Percentiles rank a stretch among this genome's conserved stretches.
Evolutionary conservation across 805 yeast species (phyloP).

Genomic region (Metschnikowia bowlesiae): DNA sequence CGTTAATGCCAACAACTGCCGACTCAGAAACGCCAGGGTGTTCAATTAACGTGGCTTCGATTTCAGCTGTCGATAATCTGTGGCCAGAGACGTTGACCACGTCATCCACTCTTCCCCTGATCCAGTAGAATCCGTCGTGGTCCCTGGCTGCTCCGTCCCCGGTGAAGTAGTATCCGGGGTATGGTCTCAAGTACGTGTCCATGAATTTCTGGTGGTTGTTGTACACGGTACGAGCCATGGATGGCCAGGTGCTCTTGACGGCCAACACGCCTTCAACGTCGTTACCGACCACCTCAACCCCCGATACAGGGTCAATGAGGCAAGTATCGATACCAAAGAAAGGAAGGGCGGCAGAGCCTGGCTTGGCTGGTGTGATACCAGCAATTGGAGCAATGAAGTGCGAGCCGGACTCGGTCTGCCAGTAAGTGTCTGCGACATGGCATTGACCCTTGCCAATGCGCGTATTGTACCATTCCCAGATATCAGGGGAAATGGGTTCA

Average conservation of each 20-base stretch:
- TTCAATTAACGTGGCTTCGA: slow-evolving; percentile 77
- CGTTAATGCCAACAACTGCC: slow-evolving; percentile 81
- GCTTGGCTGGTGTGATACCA: slow-evolving; percentile 71
- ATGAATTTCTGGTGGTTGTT: slow-evolving; percentile 66
- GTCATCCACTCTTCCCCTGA: slow-evolving; percentile 82
- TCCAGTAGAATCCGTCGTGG: slow-evolving; percentile 80
- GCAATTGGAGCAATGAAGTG: slow-evolving; percentile 77
- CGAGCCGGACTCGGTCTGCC: slow-evolving; percentile 88
- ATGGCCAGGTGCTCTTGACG: slow-evolving; percentile 73
- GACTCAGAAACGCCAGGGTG: slow-evolving; percentile 67
- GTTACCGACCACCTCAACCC: slow-evolving; percentile 62
- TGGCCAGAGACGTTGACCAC: slow-evolving; percentile 87
- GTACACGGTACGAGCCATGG: slow-evolving; percentile 81
- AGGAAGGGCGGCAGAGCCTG: slow-evolving; percentile 82
- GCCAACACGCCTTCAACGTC: slow-evolving; percentile 81
- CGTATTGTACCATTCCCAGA: slow-evolving; percentile 83
- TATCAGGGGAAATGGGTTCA: slow-evolving; percentile 81
- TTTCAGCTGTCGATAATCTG: slow-evolving; percentile 83
- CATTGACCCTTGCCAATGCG: slow-evolving; percentile 65
- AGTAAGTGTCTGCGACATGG: slow-evolving; percentile 77
- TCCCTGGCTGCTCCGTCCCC: slow-evolving; percentile 92
- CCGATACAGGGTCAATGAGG: slow-evolving; percentile 70
- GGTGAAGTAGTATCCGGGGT: slow-evolving; percentile 77
- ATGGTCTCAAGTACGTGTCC: slow-evolving; percentile 80
- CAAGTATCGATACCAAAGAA: slow-evolving; percentile 76